A percentile compares a stretch with the other conserved stretches of the same genome.
phyloP scores from a whole-genome alignment of 495 filamentous ascomycete species.

The Schizothecium vesticola region DNA sequence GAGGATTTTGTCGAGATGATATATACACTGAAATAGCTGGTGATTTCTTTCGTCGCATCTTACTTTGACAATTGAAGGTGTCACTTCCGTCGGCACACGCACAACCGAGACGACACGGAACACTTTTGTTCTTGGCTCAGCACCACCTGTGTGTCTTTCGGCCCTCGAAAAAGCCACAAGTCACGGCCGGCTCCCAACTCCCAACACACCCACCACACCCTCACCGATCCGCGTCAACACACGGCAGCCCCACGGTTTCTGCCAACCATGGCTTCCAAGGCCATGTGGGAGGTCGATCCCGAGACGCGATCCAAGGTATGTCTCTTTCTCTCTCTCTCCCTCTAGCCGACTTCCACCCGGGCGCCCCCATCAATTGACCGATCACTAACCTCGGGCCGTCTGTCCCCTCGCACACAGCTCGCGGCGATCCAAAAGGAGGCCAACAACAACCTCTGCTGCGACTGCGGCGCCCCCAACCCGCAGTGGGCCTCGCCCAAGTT shows the following conservation, averaged over 20 bases:
- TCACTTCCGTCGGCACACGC: background rate
- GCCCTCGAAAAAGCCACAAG: background rate
- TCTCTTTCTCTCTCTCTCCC: background rate
- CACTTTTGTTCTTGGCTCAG: background rate
- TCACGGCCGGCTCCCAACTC: background rate
- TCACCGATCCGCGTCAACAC: background rate
- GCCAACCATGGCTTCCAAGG: constrained; percentile 42
- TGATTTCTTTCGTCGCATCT: background rate
- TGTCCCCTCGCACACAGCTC: constrained; percentile 52
- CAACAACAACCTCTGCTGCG: constrained; percentile 82
- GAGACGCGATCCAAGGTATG: constrained; percentile 87
- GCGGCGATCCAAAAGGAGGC: constrained; percentile 80
- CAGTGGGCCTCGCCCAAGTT: constrained; percentile 82
- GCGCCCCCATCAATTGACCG: background rate
- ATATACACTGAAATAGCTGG: background rate
- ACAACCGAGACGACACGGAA: background rate
- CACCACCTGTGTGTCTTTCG: background rate
- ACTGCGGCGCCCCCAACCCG: constrained; percentile 88
- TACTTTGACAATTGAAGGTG: background rate
- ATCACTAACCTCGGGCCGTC: background rate
- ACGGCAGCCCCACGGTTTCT: constrained; percentile 10
- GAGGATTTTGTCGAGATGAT: background rate
- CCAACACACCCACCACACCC: background rate
- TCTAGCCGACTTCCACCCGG: background rate
- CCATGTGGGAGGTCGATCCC: constrained; percentile 97